Conservation (phyloP, 345 rosid species). For the Hibiscus syriacus region DNA sequence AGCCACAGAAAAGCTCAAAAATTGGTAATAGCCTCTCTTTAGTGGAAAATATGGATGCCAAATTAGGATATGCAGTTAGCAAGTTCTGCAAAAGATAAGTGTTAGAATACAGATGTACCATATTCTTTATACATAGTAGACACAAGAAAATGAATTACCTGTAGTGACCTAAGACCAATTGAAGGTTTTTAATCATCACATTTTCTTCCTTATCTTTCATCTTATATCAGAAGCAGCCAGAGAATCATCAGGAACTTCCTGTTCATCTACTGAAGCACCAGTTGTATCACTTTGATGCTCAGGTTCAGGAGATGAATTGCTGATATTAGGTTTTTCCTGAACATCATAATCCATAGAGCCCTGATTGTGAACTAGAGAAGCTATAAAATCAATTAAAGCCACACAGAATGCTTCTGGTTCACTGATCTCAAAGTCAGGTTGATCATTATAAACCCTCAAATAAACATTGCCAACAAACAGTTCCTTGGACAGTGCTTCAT, state of each 20-base stretch:
- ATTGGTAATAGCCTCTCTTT: slow-evolving; percentile 86
- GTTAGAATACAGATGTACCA: slow-evolving; percentile 17
- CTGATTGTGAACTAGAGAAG: slow-evolving; percentile 54
- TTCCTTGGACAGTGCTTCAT: slow-evolving; percentile 81
- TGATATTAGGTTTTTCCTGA: slow-evolving; percentile 22
- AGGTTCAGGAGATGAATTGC: slow-evolving; percentile 30
- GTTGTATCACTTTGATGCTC: slow-evolving; percentile 30
- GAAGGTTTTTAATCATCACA: slow-evolving; percentile 50
- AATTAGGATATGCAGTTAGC: slow-evolving; percentile 73
- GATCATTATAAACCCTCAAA: slow-evolving; percentile 96
- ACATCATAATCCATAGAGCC: slow-evolving; percentile 28
- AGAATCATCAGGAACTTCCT: slow-evolving; percentile 32
- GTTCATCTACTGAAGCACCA: slow-evolving; percentile 35
- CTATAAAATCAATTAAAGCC: slow-evolving; percentile 81
- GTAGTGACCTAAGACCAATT: slow-evolving; percentile 75
- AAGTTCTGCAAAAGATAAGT: slow-evolving; percentile 49
- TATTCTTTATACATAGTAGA: slow-evolving; percentile 8
- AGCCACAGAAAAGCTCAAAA: slow-evolving; percentile 80
- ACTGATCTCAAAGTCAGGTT: slow-evolving; percentile 90
- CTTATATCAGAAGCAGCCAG: slow-evolving; percentile 30
- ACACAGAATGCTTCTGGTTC: slow-evolving; percentile 91
- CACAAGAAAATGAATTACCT: slow-evolving; percentile 36
- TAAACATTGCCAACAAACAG: slow-evolving; percentile 92
- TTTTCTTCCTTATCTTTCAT: slow-evolving; percentile 44
- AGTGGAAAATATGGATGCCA: slow-evolving; percentile 86